A percentile compares a stretch with the other conserved stretches of the same genome.
Conservation (phyloP, 306 rosid species). For the Malus fusca region DNA sequence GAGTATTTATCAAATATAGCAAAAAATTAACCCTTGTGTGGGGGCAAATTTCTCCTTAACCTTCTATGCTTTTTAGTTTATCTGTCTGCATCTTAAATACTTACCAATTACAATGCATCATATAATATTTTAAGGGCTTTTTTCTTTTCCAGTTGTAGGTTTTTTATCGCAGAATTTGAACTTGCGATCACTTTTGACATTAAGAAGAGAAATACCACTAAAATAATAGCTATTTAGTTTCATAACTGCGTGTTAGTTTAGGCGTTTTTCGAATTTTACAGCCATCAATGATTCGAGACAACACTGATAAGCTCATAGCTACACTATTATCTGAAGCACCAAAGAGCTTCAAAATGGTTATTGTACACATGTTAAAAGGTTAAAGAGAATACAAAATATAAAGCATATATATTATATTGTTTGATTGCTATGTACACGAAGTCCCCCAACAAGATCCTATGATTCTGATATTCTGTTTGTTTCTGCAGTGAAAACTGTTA, state of each 20-base stretch:
- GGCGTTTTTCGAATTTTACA: too few species aligned
- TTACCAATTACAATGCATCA: neutral
- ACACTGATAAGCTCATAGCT: neutral
- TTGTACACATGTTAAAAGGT: neutral
- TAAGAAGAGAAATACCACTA: too few species aligned
- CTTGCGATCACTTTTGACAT: too few species aligned
- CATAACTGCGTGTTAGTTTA: too few species aligned
- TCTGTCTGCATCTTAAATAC: neutral
- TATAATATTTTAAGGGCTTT: neutral
- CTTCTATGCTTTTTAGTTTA: too few species aligned
- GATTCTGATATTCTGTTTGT: neutral
- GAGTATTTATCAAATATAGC: too few species aligned
- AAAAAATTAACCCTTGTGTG: too few species aligned
- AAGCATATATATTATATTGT: neutral
- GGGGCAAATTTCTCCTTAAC: too few species aligned
- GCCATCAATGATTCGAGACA: neutral
- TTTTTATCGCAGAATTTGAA: too few species aligned
- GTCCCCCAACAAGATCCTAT: neutral
- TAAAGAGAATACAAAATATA: neutral
- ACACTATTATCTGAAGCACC: neutral
- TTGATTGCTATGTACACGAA: too few species aligned
- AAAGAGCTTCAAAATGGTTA: neutral
- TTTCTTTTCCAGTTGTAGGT: too few species aligned
- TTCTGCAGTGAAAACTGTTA: conserved; percentile 2
- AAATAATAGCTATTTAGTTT: too few species aligned